Evolutionary conservation across 1,139 yeast genomes (phyloP).

Genomic region (Yamadazyma sp.): DNA sequence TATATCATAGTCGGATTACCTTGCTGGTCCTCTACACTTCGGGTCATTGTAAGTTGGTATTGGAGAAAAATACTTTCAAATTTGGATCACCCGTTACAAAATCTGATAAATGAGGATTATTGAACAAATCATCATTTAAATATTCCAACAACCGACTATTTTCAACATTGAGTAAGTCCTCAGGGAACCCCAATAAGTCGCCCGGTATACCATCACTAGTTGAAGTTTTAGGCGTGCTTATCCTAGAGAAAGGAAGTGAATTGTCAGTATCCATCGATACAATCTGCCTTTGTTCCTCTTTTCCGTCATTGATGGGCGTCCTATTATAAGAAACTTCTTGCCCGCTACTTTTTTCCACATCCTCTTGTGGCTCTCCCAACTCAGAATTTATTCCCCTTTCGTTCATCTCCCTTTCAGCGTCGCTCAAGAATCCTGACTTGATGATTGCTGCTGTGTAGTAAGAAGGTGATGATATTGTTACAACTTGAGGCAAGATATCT

Average conservation of each 20-base stretch:
- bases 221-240: slow-evolving; percentile 2
- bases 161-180: slow-evolving; percentile 7
- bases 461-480: slow-evolving; percentile 13
- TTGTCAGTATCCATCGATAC: too few relatives aligned
- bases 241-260: too few relatives aligned
- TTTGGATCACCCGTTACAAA: slow-evolving; percentile 13
- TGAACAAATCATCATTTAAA: slow-evolving; percentile 9
- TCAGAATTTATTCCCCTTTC: background rate
- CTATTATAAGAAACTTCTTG: background rate
- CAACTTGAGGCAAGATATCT: slow-evolving; percentile 7
- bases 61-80: slow-evolving; percentile 10
- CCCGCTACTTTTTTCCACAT: background rate
- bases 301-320: background rate
- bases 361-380: background rate
- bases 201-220: slow-evolving; percentile 1
- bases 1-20: too few relatives aligned
- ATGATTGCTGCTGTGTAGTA: slow-evolving; percentile 5
- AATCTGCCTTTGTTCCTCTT: background rate
- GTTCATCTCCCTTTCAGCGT: slow-evolving; percentile 1
- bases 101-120: slow-evolving; percentile 6
- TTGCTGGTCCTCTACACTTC: too few relatives aligned
- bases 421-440: slow-evolving; percentile 1
- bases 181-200: slow-evolving; percentile 7
- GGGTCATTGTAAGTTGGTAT: too few relatives aligned
- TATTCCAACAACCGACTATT: slow-evolving; percentile 6